A percentile compares a stretch with the other conserved stretches of the same genome.
phyloP scores from a whole-genome alignment of 352 stramenopile genomes.

The Phytophthora pluvialis region DNA sequence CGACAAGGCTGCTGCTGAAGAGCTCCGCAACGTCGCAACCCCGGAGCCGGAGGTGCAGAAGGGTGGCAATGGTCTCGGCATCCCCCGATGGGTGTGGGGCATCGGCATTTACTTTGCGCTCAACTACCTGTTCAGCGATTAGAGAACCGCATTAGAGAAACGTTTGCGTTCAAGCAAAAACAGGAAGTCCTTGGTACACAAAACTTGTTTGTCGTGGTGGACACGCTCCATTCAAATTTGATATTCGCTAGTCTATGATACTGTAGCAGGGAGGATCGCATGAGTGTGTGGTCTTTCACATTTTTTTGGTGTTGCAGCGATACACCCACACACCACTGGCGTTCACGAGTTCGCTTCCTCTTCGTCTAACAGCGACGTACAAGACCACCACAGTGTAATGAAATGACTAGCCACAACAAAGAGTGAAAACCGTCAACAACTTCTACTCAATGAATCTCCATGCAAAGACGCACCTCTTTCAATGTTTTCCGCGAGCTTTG shows the following conservation, averaged over 20 bases:
- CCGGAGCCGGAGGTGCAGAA: conserved; percentile 62
- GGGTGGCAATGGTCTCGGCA: conserved; percentile 41
- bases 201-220: not conserved
- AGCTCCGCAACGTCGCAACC: conserved; percentile 52
- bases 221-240: no score
- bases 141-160: conserved; percentile 17
- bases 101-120: conserved; percentile 72
- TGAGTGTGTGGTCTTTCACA: not conserved
- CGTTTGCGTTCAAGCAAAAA: conserved; percentile 5
- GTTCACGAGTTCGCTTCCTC: no score
- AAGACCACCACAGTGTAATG: no score
- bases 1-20: conserved; percentile 37
- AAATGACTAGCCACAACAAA: no score
- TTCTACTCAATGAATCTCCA: no score
- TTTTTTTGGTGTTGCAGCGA: not conserved
- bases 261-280: no score
- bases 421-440: no score
- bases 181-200: conserved; percentile 1
- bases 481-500: no score
- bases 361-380: no score
- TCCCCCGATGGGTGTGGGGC: conserved; percentile 73
- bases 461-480: no score
- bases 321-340: not conserved
- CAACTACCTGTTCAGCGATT: conserved; percentile 68
- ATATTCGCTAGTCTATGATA: no score